phyloP scores from a whole-genome alignment of 805 yeast genomes.

The Naumovozyma castellii region DNA sequence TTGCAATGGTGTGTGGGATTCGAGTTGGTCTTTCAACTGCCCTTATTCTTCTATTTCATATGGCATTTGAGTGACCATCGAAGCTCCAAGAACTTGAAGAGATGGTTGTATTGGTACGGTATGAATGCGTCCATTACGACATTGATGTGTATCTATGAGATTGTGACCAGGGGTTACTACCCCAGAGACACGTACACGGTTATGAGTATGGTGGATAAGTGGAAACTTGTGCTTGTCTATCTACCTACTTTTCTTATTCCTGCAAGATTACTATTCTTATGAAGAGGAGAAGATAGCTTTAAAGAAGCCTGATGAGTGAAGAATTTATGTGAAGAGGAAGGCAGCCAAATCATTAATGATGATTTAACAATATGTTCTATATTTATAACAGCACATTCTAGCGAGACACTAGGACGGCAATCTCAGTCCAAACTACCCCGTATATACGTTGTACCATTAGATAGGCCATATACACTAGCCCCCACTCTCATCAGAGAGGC shows the following conservation, averaged over 20 bases:
- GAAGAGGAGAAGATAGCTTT: no score
- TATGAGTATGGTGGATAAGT: constrained; percentile 11
- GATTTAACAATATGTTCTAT: no score
- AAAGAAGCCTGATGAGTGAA: no score
- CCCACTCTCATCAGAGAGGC: no score
- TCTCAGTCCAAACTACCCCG: no score
- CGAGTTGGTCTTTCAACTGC: constrained; percentile 71
- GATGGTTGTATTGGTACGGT: constrained; percentile 54
- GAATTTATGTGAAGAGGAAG: no score
- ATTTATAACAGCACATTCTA: no score
- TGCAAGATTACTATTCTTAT: constrained; percentile 12
- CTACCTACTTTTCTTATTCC: constrained; percentile 28
- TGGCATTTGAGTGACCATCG: constrained; percentile 3
- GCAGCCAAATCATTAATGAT: no score
- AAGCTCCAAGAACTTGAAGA: constrained; percentile 6
- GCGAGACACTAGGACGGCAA: no score
- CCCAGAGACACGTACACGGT: constrained; percentile 4
- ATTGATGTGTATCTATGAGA: constrained; percentile 53
- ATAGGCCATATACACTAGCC: no score
- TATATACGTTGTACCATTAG: no score
- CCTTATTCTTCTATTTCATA: constrained; percentile 49
- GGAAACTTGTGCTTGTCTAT: constrained; percentile 20
- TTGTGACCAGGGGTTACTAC: constrained; percentile 24
- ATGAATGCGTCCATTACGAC: constrained; percentile 80
- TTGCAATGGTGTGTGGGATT: constrained; percentile 57